A percentile compares a stretch with the other conserved stretches of the same genome.
Conservation (phyloP, 345 rosid species). For the Eucalyptus tenuipes region DNA sequence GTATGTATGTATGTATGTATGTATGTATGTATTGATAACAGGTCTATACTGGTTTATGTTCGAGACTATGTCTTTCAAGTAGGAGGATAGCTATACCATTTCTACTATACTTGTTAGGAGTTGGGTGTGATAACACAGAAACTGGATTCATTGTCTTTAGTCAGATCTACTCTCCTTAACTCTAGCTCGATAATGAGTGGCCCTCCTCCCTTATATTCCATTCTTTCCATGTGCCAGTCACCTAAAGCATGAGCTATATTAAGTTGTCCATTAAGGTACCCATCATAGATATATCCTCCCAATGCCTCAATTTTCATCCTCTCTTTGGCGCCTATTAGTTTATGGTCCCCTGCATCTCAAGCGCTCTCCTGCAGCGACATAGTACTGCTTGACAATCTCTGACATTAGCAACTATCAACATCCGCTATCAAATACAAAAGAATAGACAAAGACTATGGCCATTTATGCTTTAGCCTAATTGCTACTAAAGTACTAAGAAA, state of each 20-base stretch:
- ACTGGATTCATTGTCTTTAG: slow-evolving; percentile 46
- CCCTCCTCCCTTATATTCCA: slow-evolving; percentile 57
- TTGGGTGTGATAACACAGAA: neutral
- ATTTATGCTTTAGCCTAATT: neutral
- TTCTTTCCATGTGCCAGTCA: slow-evolving; percentile 80
- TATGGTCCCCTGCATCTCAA: slow-evolving; percentile 84
- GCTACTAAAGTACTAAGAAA: neutral
- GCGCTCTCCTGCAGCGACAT: slow-evolving; percentile 57
- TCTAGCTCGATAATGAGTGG: slow-evolving; percentile 79
- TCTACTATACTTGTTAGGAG: neutral
- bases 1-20: no score
- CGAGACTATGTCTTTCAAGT: no score
- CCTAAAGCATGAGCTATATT: slow-evolving; percentile 67
- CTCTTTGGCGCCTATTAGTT: slow-evolving; percentile 50
- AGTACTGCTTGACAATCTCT: slow-evolving; percentile 81
- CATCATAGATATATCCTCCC: slow-evolving; percentile 57
- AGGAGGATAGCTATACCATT: neutral
- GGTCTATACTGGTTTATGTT: no score
- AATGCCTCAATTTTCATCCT: slow-evolving; percentile 59
- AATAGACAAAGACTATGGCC: neutral
- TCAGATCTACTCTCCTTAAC: slow-evolving; percentile 35
- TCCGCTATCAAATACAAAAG: slow-evolving; percentile 8
- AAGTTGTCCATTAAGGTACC: slow-evolving; percentile 36
- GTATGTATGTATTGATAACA: no score
- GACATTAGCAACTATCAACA: slow-evolving; percentile 69